phyloP scores from a whole-genome alignment of 768 basidiomycete genomes.

The Daedaleopsis nitida region DNA sequence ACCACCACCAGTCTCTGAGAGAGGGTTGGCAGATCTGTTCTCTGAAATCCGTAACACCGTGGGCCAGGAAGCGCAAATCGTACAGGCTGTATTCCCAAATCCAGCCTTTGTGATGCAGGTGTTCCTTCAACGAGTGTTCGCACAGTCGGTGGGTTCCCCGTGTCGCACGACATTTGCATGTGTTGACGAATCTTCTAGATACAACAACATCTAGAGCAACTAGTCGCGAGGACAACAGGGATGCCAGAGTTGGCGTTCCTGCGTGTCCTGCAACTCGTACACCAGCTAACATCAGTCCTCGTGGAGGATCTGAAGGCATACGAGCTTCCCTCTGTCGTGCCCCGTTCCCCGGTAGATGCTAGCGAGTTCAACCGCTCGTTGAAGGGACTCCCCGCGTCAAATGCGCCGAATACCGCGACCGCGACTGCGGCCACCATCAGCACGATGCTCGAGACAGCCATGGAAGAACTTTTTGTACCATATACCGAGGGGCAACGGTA shows the following conservation, averaged over 20 bases:
- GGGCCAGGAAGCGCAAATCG: conserved; percentile 95
- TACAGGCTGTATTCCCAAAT: conserved; percentile 97
- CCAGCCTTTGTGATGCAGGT: conserved; percentile 97
- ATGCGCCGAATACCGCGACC: conserved; percentile 47
- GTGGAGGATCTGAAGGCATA: conserved; percentile 92
- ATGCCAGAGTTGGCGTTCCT: conserved; percentile 90
- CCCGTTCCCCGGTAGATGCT: conserved; percentile 64
- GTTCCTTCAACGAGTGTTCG: conserved; percentile 95
- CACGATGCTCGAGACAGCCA: conserved; percentile 89
- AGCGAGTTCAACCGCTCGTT: conserved; percentile 62
- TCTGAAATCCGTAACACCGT: conserved; percentile 88
- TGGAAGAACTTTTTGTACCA: conserved; percentile 95
- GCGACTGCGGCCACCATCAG: conserved; percentile 64
- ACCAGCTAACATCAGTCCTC: conserved; percentile 72
- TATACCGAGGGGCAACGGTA: conserved; percentile 92
- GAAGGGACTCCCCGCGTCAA: conserved; percentile 41
- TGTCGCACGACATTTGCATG: not conserved
- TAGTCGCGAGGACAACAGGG: conserved; percentile 71
- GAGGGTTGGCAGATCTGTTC: conserved; percentile 78
- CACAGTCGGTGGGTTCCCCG: conserved; percentile 76
- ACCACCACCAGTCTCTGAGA: conserved; percentile 74
- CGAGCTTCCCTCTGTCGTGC: conserved; percentile 72
- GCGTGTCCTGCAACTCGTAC: conserved; percentile 86
- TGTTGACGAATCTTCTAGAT: conserved; percentile 56
- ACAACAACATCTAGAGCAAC: conserved; percentile 92